These are phyloP conservation scores for Botryococcus braunii DNA, from an alignment of 163 green algal species.

Conservation along the genomic window DNA sequence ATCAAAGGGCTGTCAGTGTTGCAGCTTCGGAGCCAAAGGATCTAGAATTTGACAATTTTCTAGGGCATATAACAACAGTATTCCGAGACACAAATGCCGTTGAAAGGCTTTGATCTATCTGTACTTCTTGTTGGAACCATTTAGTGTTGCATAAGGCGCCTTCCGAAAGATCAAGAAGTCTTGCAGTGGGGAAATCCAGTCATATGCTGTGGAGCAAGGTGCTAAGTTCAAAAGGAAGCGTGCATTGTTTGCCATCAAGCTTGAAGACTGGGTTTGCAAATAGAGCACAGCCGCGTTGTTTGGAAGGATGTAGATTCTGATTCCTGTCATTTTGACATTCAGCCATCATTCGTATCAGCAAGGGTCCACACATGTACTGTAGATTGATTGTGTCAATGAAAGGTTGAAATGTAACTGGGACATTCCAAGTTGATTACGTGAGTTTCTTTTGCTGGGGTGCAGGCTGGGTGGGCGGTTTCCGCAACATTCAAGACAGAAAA, in stretches of 20 bases:
- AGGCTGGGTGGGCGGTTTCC: conserved; percentile 49
- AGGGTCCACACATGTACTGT: background rate
- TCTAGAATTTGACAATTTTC: background rate
- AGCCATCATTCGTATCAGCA: too few relatives aligned
- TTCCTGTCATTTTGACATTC: too few relatives aligned
- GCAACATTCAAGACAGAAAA: conserved; percentile 56
- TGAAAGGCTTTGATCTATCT: background rate
- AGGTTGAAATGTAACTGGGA: background rate
- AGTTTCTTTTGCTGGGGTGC: background rate
- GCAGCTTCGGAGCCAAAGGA: too few relatives aligned
- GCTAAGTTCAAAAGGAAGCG: too few relatives aligned
- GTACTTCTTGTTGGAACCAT: background rate
- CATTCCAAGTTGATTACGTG: background rate
- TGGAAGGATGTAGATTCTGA: too few relatives aligned
- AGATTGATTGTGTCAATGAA: background rate
- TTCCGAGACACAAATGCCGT: background rate
- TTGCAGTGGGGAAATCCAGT: too few relatives aligned
- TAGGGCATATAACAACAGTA: background rate
- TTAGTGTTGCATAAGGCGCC: background rate
- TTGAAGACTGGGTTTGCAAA: too few relatives aligned
- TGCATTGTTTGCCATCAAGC: too few relatives aligned
- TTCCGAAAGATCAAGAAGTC: too few relatives aligned
- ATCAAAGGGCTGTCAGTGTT: too few relatives aligned
- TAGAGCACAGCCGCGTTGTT: too few relatives aligned
- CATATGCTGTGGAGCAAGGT: too few relatives aligned